Conservation (phyloP, 2,329 filamentous ascomycete genomes). For the Orbilia ellipsospora region DNA sequence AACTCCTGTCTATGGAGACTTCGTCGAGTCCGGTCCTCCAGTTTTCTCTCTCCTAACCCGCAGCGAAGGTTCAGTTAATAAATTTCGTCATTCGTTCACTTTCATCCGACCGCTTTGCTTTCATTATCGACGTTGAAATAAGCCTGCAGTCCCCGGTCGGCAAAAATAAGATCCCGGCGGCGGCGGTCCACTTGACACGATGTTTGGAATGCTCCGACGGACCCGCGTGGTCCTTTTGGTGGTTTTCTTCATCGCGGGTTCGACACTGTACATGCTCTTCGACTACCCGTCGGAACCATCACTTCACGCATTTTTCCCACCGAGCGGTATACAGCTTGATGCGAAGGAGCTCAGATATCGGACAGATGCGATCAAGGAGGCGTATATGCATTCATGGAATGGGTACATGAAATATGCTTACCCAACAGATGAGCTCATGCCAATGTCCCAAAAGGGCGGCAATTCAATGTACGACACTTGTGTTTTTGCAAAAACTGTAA, state of each 20-base stretch:
- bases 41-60: background rate
- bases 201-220: constrained; percentile 35
- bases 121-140: background rate
- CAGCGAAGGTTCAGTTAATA: background rate
- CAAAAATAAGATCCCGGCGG: background rate
- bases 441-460: constrained; percentile 72
- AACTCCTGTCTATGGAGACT: background rate
- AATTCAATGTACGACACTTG: constrained; percentile 73
- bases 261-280: constrained; percentile 22
- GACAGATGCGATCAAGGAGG: constrained; percentile 73
- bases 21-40: background rate
- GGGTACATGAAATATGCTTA: constrained; percentile 80
- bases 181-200: constrained; percentile 1
- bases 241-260: constrained; percentile 21
- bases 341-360: constrained; percentile 58
- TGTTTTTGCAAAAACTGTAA: too few species aligned
- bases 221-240: constrained; percentile 31
- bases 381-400: constrained; percentile 77
- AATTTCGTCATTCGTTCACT: constrained; percentile 1
- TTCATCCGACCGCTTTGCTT: background rate
- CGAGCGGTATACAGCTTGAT: constrained; percentile 25
- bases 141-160: too few species aligned
- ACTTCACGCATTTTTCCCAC: constrained; percentile 21
- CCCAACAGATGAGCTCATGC: constrained; percentile 78
- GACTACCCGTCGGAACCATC: constrained; percentile 6